Conservation (phyloP, 768 basidiomycete genomes). For the Harrya chromipes region DNA sequence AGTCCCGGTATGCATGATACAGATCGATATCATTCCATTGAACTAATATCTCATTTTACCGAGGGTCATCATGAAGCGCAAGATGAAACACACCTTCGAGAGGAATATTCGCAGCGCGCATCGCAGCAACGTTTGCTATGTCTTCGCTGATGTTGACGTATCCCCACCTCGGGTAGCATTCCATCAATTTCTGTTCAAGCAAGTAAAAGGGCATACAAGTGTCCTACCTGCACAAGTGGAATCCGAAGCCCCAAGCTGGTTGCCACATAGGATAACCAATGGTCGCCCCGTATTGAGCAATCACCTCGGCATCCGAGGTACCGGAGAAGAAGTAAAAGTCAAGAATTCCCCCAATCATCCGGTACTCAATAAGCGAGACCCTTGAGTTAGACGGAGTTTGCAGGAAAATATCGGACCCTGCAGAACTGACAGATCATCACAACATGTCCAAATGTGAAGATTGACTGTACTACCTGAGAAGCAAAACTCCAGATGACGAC, state of each 20-base stretch:
- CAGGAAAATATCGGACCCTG: slow-evolving; percentile 67
- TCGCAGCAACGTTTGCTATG: slow-evolving; percentile 47
- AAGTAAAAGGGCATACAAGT: too few species aligned
- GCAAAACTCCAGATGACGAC: slow-evolving; percentile 69
- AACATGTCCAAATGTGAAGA: too few species aligned
- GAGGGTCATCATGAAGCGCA: not conserved
- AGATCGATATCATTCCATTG: slow-evolving; percentile 79
- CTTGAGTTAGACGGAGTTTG: slow-evolving; percentile 51
- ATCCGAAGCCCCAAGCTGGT: slow-evolving; percentile 73
- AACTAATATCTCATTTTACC: slow-evolving; percentile 31
- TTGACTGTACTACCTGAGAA: slow-evolving; percentile 46
- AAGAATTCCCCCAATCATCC: slow-evolving; percentile 67
- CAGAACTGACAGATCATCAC: slow-evolving; percentile 39
- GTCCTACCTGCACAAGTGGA: slow-evolving; percentile 61
- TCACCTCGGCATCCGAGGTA: slow-evolving; percentile 45
- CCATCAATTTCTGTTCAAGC: not conserved
- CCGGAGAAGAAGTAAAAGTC: slow-evolving; percentile 78
- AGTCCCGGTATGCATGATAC: slow-evolving; percentile 66
- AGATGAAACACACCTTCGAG: slow-evolving; percentile 49
- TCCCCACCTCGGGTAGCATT: slow-evolving; percentile 34
- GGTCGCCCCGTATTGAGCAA: slow-evolving; percentile 64
- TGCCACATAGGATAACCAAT: slow-evolving; percentile 68
- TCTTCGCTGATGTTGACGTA: slow-evolving; percentile 49
- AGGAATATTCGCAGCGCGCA: slow-evolving; percentile 66
- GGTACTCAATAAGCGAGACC: slow-evolving; percentile 65